Conservation (phyloP, 495 filamentous ascomycete genomes). For the Penicillium roqueforti region DNA sequence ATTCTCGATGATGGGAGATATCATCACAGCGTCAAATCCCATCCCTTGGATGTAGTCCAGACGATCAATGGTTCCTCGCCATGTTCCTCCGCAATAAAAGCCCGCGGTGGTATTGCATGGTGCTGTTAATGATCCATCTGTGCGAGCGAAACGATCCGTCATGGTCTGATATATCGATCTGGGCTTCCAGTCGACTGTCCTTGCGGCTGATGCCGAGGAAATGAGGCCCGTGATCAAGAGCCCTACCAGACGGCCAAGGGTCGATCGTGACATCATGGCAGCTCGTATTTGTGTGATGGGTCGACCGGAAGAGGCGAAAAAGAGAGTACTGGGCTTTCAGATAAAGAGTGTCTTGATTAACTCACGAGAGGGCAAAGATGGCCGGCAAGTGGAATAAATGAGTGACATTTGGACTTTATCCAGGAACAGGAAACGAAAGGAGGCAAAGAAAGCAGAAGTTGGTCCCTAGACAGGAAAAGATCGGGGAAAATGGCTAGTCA, state of each 20-base stretch:
- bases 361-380: background rate
- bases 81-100: slow-evolving; percentile 74
- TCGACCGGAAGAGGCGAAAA: background rate
- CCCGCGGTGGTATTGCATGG: slow-evolving; percentile 37
- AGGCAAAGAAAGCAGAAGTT: background rate
- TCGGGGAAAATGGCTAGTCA: background rate
- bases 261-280: slow-evolving; percentile 9
- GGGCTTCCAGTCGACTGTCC: slow-evolving; percentile 47
- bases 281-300: background rate
- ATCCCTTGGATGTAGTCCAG: slow-evolving; percentile 61
- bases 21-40: slow-evolving; percentile 82
- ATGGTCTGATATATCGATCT: slow-evolving; percentile 72
- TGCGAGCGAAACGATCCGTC: slow-evolving; percentile 70
- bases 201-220: slow-evolving; percentile 17
- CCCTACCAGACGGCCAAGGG: background rate
- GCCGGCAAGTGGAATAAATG: background rate
- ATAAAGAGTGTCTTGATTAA: background rate
- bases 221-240: slow-evolving; percentile 5
- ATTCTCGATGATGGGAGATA: slow-evolving; percentile 69
- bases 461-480: background rate
- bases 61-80: slow-evolving; percentile 61
- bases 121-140: slow-evolving; percentile 55
- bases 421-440: background rate
- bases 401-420: slow-evolving; percentile 2
- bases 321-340: background rate